Evolutionary conservation across 257 asterid species (phyloP), one percentile per base, ranked within the genome.

Genomic region (Lavandula angustifolia): DNA sequence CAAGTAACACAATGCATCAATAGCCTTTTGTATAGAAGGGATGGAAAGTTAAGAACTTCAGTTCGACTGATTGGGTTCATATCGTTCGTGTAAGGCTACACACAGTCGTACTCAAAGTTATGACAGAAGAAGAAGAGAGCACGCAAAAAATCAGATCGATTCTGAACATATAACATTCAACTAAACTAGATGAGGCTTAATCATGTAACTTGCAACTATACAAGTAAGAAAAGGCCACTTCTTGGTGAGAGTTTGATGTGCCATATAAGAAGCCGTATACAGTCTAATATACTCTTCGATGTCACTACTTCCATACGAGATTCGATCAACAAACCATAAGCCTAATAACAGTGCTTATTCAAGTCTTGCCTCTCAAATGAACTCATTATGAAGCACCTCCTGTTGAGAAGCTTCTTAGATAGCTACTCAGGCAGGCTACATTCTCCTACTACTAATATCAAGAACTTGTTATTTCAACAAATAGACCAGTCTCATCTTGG

Each of bases 211-310:
- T 43, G 4, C 43, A 33, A 44, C 38, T 1, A 46, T 6, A 18
- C 22, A 41, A 22, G 33, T 27, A 59, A 12, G 29, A 40, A 18
- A 17, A 42, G 18, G 53, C 51, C 66, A 47, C 22, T 47, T 3
- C 7, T 47, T 47, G 2, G 9, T 52, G 38, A 27, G 40, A 18
- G 27, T 9, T 60, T 18, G 51, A 59, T 17, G 64, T 17, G 6
- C 34, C 52, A 41, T 12, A 40, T 40, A 22, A 43, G 42, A 8
- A 27, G 54, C 55, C 29, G 55, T 55, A 44, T 44, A 44, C 67
- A 29, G 55, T 32, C 59, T 48, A 47, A 4, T 35, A 9, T 37
- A 64, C 34, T 18, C 16, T 51, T 2, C 13, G n/a, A 9, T 14
- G 18, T 14, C 47, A 61, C n/a, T 18, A 41, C 4, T 44, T 43